phyloP scores from a whole-genome alignment of 1,284 basidiomycete genomes.

The Sporisorium sorghi region DNA sequence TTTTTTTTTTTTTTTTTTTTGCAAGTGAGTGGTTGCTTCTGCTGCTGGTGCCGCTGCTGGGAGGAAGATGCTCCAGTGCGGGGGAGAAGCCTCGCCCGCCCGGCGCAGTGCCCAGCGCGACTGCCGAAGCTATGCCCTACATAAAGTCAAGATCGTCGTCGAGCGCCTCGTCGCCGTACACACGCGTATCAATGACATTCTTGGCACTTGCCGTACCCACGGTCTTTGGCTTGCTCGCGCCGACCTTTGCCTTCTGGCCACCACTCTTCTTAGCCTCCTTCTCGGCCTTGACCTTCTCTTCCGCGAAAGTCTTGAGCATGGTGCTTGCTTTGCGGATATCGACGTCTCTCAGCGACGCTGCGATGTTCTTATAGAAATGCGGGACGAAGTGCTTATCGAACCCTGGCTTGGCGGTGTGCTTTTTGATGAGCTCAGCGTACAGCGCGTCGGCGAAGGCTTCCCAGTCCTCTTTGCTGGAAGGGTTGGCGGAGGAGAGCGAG shows the following conservation, averaged over 20 bases:
- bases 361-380: conserved; percentile 46
- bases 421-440: conserved; percentile 57
- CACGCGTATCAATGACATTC: conserved; percentile 62
- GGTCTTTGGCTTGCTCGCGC: conserved; percentile 57
- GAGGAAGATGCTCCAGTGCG: no score
- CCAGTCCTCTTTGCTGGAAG: conserved; percentile 65
- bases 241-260: conserved; percentile 44
- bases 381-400: conserved; percentile 67
- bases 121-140: no score
- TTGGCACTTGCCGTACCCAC: conserved; percentile 64
- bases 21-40: no score
- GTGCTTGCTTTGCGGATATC: conserved; percentile 61
- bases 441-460: conserved; percentile 52
- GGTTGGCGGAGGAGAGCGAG: conserved; percentile 48
- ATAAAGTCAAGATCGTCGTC: conserved; percentile 69
- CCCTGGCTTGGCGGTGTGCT: conserved; percentile 54
- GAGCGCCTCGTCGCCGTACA: conserved; percentile 66
- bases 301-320: conserved; percentile 61
- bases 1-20: no score
- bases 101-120: no score
- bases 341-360: conserved; percentile 58
- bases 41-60: no score
- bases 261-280: conserved; percentile 64
- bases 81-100: no score
- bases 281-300: conserved; percentile 63